These are phyloP conservation scores for Camelina hispida DNA, from an alignment of 345 rosid species.

Conservation along the genomic window DNA sequence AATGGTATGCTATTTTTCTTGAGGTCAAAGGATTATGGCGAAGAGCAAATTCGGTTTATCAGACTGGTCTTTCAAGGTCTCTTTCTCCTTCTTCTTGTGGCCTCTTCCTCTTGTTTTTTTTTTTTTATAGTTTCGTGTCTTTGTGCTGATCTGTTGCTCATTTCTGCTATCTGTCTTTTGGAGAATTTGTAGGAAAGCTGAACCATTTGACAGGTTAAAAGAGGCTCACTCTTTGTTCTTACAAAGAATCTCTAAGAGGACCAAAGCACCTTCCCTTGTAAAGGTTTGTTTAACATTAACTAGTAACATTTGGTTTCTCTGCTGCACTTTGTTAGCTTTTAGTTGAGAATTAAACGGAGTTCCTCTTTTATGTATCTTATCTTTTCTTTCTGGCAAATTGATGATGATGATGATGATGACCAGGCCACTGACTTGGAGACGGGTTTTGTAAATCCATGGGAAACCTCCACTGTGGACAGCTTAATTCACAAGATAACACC, in stretches of 20 bases:
- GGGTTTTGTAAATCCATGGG: slow-evolving; percentile 73
- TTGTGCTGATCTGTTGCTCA: not conserved
- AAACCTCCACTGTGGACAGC: slow-evolving; percentile 52
- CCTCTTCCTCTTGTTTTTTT: not conserved
- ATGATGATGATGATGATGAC: slow-evolving; percentile 40
- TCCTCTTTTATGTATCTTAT: not conserved
- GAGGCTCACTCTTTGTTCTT: slow-evolving; percentile 62
- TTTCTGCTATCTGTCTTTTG: slow-evolving; percentile 9
- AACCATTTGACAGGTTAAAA: slow-evolving; percentile 72
- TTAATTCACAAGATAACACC: slow-evolving; percentile 60
- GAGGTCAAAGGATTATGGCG: slow-evolving; percentile 78
- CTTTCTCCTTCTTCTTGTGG: slow-evolving; percentile 1
- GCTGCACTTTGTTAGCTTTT: slow-evolving; percentile 3
- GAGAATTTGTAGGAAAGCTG: slow-evolving; percentile 60
- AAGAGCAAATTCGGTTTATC: slow-evolving; percentile 68
- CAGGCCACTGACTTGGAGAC: slow-evolving; percentile 31
- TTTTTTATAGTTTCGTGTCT: no score
- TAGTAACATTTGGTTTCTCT: not conserved
- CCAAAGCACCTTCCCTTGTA: slow-evolving; percentile 49
- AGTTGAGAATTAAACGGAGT: not conserved
- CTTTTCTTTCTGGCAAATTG: slow-evolving; percentile 51
- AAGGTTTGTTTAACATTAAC: slow-evolving; percentile 51
- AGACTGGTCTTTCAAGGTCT: slow-evolving; percentile 75
- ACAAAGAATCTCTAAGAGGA: slow-evolving; percentile 65
- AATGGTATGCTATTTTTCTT: slow-evolving; percentile 76